Evolutionary conservation across 2,329 filamentous ascomycete genomes (phyloP).

Genomic region (Phaeosphaeria sp.): DNA sequence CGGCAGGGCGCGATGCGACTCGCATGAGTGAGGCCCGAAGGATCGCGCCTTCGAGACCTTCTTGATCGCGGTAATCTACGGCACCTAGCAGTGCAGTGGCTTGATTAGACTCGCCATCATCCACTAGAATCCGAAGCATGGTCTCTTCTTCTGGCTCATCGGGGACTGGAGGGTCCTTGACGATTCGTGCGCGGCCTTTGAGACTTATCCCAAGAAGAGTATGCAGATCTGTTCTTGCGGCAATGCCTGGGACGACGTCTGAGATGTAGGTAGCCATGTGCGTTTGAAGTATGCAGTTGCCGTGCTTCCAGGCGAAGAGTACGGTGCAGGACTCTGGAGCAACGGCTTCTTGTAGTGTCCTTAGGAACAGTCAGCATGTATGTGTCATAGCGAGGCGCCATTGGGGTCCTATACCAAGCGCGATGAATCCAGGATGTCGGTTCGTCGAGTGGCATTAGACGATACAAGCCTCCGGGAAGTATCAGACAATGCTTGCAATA

Average conservation of each 20-base stretch:
- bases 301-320: conserved; percentile 16
- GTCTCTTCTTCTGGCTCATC: neutral
- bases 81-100: conserved; percentile 1
- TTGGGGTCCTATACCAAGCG: conserved; percentile 10
- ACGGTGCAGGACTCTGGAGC: conserved; percentile 10
- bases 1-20: conserved; percentile 6
- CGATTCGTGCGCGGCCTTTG: neutral
- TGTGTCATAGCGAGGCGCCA: neutral
- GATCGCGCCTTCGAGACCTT: conserved; percentile 5
- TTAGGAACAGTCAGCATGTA: neutral
- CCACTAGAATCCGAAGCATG: neutral
- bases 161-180: neutral
- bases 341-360: conserved; percentile 28
- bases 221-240: neutral
- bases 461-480: conserved; percentile 21
- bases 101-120: neutral
- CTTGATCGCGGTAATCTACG: conserved; percentile 1
- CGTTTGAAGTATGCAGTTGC: conserved; percentile 5
- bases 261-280: conserved; percentile 2
- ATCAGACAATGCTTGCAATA: conserved; percentile 19
- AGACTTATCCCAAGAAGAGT: neutral
- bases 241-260: conserved; percentile 4
- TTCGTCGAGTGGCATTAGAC: conserved; percentile 13
- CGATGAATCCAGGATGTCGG: conserved; percentile 26
- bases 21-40: conserved; percentile 17